Percentiles rank a stretch among this genome's conserved stretches.
Evolutionary conservation across 768 basidiomycete genomes (phyloP).

Genomic region (Cantharellus cinnabarinus): DNA sequence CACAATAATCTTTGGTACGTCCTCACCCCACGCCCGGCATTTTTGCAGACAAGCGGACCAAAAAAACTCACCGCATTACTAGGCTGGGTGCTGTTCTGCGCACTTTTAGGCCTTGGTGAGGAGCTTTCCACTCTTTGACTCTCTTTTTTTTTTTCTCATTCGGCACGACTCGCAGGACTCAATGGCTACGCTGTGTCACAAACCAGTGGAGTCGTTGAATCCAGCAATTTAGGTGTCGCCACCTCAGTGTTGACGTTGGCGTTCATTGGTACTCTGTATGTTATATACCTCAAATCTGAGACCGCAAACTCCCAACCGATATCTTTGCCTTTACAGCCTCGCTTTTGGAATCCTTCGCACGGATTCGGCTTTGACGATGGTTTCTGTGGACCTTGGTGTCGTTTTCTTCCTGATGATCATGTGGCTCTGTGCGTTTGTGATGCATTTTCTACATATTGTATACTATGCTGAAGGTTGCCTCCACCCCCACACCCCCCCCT

Average conservation of each 20-base stretch:
- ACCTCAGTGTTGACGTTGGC: not conserved
- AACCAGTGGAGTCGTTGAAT: too few species aligned
- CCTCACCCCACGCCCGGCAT: too few species aligned
- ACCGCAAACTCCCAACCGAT: not conserved
- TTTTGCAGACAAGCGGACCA: too few species aligned
- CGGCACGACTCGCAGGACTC: too few species aligned
- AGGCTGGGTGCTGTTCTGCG: too few species aligned
- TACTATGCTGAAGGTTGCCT: not conserved
- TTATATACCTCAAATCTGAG: not conserved
- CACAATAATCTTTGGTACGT: too few species aligned
- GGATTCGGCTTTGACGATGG: constrained; percentile 15
- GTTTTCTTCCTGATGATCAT: constrained; percentile 15
- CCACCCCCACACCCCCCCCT: too few species aligned
- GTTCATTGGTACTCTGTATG: not conserved
- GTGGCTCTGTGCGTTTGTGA: constrained; percentile 14
- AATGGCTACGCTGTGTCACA: too few species aligned
- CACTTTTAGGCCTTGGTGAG: too few species aligned
- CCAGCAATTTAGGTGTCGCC: not conserved
- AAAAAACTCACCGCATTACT: too few species aligned
- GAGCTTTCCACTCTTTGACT: too few species aligned
- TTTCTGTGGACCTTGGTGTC: constrained; percentile 15
- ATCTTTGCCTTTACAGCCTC: constrained; percentile 8
- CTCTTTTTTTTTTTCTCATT: too few species aligned
- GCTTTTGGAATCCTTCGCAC: constrained; percentile 14
- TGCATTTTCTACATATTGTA: not conserved